Base-by-base conservation (phyloP, 2,329 filamentous ascomycete genomes). In the Neurospora crassa region DNA sequence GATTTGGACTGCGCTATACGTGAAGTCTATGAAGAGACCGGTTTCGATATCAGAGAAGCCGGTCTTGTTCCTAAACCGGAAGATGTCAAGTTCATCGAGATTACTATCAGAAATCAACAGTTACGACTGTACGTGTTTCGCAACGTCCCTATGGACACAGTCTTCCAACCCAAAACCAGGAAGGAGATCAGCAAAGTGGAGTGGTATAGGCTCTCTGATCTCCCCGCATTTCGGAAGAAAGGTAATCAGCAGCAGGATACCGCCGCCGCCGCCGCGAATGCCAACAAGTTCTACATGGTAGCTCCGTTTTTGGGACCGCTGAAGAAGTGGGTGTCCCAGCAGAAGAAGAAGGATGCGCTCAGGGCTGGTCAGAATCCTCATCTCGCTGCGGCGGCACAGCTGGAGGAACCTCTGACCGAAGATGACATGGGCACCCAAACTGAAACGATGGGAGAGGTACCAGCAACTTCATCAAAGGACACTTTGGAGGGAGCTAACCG, bases 131-230 rank as follows among this genome's bases (percentile, higher is more conserved):
- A 96, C 79, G 92, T 98, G 68, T 97, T 99, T 79, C 90, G 93
- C 70, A 90, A 94, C 74, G 89, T 99, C 3, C 92, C 94, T 16
- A 92, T 92, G 85, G 90, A 97, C 76, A 95, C 93, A 0, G 81
- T 90, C 72, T 99, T 99, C 78, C 92, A 95, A 80, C 93, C 96
- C 4, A 90, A 90, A 76, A 98, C 96, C 6, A 87, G 96, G 71
- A 98, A 98, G 81, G 96, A 99, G 80, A 99, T 99, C 78, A 97
- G 95, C 81, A 96, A 93, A 81, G 97, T 99, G 72, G 86, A 93
- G 79, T 99, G 96, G 96, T 97, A 96, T 82, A 93, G 90, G 76
- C 84, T 99, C 53, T 92, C 91, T 0, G 94, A 97, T 73, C 86
- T 99, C 37, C 95, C 96, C 0, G 93, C 93, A 76, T 89, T 90